phyloP scores from a whole-genome alignment of 2,329 filamentous ascomycete species.

The Sporothrix globosa region DNA sequence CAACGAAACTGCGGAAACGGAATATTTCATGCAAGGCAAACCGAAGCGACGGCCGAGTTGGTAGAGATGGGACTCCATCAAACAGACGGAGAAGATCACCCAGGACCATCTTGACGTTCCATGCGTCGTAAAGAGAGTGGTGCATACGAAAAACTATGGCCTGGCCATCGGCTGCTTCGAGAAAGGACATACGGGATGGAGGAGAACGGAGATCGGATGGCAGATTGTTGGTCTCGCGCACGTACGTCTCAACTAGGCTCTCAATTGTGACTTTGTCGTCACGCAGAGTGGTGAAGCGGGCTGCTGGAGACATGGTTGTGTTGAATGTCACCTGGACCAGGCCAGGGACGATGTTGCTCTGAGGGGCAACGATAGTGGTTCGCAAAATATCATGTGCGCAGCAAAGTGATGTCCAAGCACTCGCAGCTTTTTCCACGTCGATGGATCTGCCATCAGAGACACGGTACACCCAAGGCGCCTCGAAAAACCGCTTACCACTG shows the following conservation, averaged over 20 bases:
- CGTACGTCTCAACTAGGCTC: not conserved
- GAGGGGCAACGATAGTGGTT: not conserved
- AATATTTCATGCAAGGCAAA: not conserved
- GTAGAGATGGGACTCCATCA: not conserved
- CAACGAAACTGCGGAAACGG: not conserved
- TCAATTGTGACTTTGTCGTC: not conserved
- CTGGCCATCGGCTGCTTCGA: constrained; percentile 36
- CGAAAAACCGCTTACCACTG: constrained; percentile 39
- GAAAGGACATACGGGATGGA: constrained; percentile 35
- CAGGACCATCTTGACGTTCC: constrained; percentile 40
- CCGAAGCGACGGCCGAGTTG: not conserved
- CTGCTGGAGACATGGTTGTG: not conserved
- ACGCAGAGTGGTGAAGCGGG: not conserved
- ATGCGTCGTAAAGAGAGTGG: constrained; percentile 39
- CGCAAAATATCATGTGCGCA: constrained; percentile 8
- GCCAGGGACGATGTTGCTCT: not conserved
- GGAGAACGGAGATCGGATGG: constrained; percentile 31
- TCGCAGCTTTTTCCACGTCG: constrained; percentile 21
- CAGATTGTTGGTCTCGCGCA: not conserved
- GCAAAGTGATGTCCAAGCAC: not conserved
- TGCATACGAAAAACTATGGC: constrained; percentile 38
- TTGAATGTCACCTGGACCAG: not conserved
- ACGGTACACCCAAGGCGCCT: constrained; percentile 39
- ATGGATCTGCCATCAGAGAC: constrained; percentile 31
- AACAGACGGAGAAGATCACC: constrained; percentile 34